Evolutionary conservation across 768 basidiomycete species (phyloP).

Genomic region (Tylopilus balloui): DNA sequence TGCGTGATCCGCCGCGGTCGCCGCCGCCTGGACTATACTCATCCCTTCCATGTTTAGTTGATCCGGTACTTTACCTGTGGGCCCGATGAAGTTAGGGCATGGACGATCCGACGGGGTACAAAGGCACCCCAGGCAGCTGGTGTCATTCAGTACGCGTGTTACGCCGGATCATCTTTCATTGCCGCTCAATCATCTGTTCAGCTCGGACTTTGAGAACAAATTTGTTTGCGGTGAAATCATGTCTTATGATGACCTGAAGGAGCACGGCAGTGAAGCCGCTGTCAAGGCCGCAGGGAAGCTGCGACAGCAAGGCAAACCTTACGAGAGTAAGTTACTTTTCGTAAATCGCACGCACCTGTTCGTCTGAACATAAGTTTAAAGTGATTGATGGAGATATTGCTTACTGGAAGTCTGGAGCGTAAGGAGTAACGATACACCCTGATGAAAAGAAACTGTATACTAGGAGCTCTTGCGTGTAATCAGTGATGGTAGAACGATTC

Average conservation of each 20-base stretch:
- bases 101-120: slow-evolving; percentile 92
- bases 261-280: slow-evolving; percentile 82
- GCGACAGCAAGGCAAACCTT: slow-evolving; percentile 94
- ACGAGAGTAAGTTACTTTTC: slow-evolving; percentile 65
- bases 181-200: slow-evolving; percentile 24
- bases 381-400: slow-evolving; percentile 90
- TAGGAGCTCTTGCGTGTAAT: slow-evolving; percentile 13
- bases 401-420: slow-evolving; percentile 82
- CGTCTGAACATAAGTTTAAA: slow-evolving; percentile 25
- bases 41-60: slow-evolving; percentile 44
- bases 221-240: slow-evolving; percentile 98
- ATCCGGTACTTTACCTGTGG: slow-evolving; percentile 98
- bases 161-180: not conserved
- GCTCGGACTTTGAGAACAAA: slow-evolving; percentile 96
- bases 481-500: not conserved
- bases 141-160: slow-evolving; percentile 79
- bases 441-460: slow-evolving; percentile 8
- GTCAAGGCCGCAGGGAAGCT: slow-evolving; percentile 96
- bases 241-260: slow-evolving; percentile 84
- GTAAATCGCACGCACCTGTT: not conserved
- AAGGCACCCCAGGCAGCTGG: slow-evolving; percentile 98
- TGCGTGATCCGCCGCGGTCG: slow-evolving; percentile 36
- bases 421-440: not conserved
- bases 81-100: slow-evolving; percentile 94
- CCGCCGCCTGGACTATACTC: not conserved